Evolutionary conservation across 1,139 yeast genomes (phyloP).

Genomic region (Geotrichum carabidarum): DNA sequence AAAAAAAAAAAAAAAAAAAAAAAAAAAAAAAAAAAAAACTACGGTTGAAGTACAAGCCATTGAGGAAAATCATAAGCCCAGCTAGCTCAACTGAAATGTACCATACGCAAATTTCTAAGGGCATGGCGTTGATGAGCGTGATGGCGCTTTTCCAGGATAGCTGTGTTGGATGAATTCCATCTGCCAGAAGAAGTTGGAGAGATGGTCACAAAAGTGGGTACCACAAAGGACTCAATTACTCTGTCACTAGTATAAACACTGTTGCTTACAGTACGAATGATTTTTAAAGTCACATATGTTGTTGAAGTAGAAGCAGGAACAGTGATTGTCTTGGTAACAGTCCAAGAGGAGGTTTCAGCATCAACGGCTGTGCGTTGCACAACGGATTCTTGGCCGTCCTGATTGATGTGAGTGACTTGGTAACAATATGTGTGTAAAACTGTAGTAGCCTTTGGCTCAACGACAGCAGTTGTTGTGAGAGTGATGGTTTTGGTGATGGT

Average conservation of each 20-base stretch:
- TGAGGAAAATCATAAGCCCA: not conserved
- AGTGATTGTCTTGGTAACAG: slow-evolving; percentile 13
- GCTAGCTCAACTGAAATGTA: not conserved
- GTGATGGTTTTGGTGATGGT: slow-evolving; percentile 6
- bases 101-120: not conserved
- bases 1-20: not conserved
- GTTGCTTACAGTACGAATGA: not conserved
- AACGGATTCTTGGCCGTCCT: not conserved
- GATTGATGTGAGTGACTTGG: slow-evolving; percentile 7
- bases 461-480: slow-evolving; percentile 10
- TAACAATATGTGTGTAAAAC: slow-evolving; percentile 4
- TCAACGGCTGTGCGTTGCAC: slow-evolving; percentile 13
- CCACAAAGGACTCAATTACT: not conserved
- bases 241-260: slow-evolving; percentile 3
- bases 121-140: slow-evolving; percentile 1
- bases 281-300: not conserved
- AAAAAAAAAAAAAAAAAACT: not conserved
- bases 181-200: not conserved
- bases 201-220: slow-evolving; percentile 1
- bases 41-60: not conserved
- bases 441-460: slow-evolving; percentile 5
- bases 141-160: not conserved
- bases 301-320: slow-evolving; percentile 14
- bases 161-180: not conserved
- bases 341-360: slow-evolving; percentile 9